These are phyloP conservation scores for Rhododendron henanense DNA, from an alignment of 148 eudicot genomes.

Conservation along the genomic window DNA sequence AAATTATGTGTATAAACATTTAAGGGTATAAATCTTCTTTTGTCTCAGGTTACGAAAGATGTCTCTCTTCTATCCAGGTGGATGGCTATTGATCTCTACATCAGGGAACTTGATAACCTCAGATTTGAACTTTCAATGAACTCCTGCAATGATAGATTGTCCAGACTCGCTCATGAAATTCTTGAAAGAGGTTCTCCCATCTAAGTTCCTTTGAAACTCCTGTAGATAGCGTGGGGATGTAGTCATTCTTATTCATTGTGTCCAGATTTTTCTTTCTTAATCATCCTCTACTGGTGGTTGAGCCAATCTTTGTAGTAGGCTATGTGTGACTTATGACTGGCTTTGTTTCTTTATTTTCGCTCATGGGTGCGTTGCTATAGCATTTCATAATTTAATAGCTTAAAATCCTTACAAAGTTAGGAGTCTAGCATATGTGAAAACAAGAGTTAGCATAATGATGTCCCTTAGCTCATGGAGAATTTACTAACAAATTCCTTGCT, in stretches of 20 bases:
- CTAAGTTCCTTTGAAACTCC: neutral
- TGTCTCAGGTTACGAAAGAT: slow-evolving; percentile 75
- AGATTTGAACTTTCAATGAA: slow-evolving; percentile 93
- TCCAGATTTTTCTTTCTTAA: neutral
- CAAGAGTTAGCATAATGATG: neutral
- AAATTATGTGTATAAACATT: neutral
- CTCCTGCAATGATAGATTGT: slow-evolving; percentile 56
- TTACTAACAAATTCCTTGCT: neutral
- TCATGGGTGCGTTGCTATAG: neutral
- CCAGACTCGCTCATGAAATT: slow-evolving; percentile 56
- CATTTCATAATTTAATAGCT: neutral
- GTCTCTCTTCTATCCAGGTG: slow-evolving; percentile 88
- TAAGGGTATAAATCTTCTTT: neutral
- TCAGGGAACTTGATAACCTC: slow-evolving; percentile 77
- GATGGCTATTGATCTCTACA: slow-evolving; percentile 94
- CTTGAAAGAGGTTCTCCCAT: slow-evolving; percentile 48
- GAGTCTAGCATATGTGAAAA: neutral
- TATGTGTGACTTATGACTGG: neutral
- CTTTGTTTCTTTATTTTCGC: neutral
- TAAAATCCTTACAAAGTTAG: neutral
- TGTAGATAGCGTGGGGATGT: neutral
- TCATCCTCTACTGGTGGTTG: neutral
- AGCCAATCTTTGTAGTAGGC: neutral
- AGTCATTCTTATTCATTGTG: neutral
- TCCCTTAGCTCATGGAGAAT: neutral